Conservation (phyloP, 768 basidiomycete species). For the Pholiota conissans region DNA sequence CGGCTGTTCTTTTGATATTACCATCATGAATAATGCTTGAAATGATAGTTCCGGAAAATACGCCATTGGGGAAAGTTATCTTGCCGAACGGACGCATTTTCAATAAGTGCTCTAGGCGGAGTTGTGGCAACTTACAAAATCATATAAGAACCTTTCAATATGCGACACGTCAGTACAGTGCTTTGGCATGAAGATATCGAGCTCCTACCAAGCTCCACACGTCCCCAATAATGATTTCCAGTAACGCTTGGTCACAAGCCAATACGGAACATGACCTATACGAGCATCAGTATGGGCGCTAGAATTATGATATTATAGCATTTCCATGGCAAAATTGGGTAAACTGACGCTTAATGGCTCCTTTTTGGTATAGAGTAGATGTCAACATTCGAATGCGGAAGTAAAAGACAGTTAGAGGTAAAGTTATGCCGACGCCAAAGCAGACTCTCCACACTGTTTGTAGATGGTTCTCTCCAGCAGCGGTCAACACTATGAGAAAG, state of each 20-base stretch:
- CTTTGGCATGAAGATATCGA: not conserved
- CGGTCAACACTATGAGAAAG: slow-evolving; percentile 68
- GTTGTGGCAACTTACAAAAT: slow-evolving; percentile 44
- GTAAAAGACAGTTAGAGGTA: slow-evolving; percentile 68
- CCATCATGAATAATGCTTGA: slow-evolving; percentile 59
- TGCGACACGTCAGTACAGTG: not conserved
- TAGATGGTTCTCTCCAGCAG: slow-evolving; percentile 61
- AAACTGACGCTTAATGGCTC: slow-evolving; percentile 61
- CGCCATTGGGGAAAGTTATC: slow-evolving; percentile 74
- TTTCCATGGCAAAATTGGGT: not conserved
- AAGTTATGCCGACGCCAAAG: slow-evolving; percentile 61
- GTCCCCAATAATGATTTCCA: slow-evolving; percentile 73
- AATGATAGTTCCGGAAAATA: slow-evolving; percentile 69
- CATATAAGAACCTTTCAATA: slow-evolving; percentile 61
- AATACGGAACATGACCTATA: slow-evolving; percentile 59
- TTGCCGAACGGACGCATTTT: slow-evolving; percentile 15
- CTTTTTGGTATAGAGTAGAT: slow-evolving; percentile 59
- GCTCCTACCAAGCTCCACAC: slow-evolving; percentile 63
- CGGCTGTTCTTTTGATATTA: slow-evolving; percentile 58
- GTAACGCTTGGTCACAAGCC: slow-evolving; percentile 58
- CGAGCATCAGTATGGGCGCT: not conserved
- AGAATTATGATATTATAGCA: not conserved
- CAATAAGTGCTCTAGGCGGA: not conserved
- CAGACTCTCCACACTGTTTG: slow-evolving; percentile 67
- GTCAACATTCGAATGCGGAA: slow-evolving; percentile 76